Base-by-base conservation (phyloP, 495 filamentous ascomycete species). In the Jackrogersella minutella region DNA sequence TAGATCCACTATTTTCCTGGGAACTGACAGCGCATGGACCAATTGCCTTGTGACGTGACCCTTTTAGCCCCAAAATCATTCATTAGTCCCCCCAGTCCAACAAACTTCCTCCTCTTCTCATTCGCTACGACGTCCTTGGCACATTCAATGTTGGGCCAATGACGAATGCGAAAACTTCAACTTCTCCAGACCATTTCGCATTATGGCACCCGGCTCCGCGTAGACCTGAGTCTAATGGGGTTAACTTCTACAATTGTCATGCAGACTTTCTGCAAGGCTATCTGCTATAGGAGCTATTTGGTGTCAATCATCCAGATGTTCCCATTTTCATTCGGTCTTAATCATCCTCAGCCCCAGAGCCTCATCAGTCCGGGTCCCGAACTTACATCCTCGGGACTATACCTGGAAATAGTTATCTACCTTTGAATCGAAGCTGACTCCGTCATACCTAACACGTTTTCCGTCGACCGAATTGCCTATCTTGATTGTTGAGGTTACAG, bases 41-140 rank as follows among this genome's bases (percentile, higher is more conserved):
- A 68, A 68, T 68, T 39, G 44, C 37, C 52, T 68, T 47, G 64
- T 68, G 58, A 68, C 64, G 44, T 62, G 51, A 62, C 39, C 44
- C 33, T 31, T 10, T 11, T 37, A 33, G 40, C 41, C 46, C 54
- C 60, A 47, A 56, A 33, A 40, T 63, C 40, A 58, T 58, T 7
- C 46, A 59, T 59, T 47, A 30, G 37, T 22, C 21, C 55, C 53
- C 41, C 40, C 57, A 49, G 36, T 14, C 24, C 47, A 44, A 28
- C 14, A 24, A 30, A 37, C 28, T 34, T 47, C 17, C 14, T n/a
- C 36, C 34, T 6, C 30, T 50, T 52, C 11, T 41, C 17, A 69
- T 64, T 69, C 34, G 59, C 47, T 51, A 40, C 26, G n/a, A 3
- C 28, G 26, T n/a, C 30, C 55, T 61, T 69, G 55, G 55, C 59